Evolutionary conservation across 2,329 filamentous ascomycete species (phyloP), one percentile per base, ranked within the genome.

Genomic region (Diaporthe citrichinensis): DNA sequence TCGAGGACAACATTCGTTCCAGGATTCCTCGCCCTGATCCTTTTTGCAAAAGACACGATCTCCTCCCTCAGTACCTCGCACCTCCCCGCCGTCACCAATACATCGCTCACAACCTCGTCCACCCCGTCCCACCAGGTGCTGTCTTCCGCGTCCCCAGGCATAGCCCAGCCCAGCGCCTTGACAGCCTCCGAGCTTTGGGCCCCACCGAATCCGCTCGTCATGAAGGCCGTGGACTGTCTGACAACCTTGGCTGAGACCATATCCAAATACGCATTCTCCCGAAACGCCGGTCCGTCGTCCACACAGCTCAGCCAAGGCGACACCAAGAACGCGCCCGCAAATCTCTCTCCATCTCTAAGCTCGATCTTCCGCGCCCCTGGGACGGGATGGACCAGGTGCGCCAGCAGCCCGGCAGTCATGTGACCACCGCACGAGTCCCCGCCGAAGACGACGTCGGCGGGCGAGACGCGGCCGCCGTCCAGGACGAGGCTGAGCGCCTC

Each of bases 341-440:
- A 77, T 4, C 80, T 79, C 25, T 79, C 79, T 8, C 75, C 74
- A 4, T 3, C n/a, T 14, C 6, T 4, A 9, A 84, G 75, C 1
- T 65, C 31, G 61, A 84, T 62, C 12, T 59, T 73, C 4, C 67
- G 55, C 8, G 77, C 79, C 0, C 75, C 78, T 0, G 79, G 76
- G 49, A 81, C 80, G 0, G 83, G 83, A 25, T 82, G 80, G 5
- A 84, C 53, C 8, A 85, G 53, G 62, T 85, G 83, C 10, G 80
- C 75, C 10, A 84, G 74, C 8, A 85, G 65, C 72, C 83, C 81
- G 9, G 79, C 77, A 0, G 81, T 79, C 44, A 85, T 61, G 73
- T 85, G 84, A 0, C 81, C 84, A 9, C 84, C 84, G 0, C 83
- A 83, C 20, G 84, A 85, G 71, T 85, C 84, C 2, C 83, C 83